Evolutionary conservation across 2,329 filamentous ascomycete genomes (phyloP).

Genomic region (Venturia asperata): DNA sequence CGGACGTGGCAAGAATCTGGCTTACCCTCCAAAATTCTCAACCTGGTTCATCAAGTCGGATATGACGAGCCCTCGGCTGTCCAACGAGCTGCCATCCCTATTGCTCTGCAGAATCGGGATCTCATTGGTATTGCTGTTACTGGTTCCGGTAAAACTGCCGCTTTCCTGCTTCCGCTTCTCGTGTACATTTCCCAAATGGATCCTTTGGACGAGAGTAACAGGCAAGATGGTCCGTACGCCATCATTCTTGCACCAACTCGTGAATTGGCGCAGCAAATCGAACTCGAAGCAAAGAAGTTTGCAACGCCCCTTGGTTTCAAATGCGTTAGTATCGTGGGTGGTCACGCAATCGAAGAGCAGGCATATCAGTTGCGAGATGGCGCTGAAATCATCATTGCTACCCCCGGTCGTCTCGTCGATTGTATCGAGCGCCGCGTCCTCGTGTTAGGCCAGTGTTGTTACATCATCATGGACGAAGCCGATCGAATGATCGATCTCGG

Average conservation of each 20-base stretch:
- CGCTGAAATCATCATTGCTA: constrained; percentile 97
- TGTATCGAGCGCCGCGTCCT: constrained; percentile 90
- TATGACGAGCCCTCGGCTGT: constrained; percentile 90
- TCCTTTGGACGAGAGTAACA: constrained; percentile 65
- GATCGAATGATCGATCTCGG: constrained; percentile 98
- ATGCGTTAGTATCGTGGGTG: constrained; percentile 95
- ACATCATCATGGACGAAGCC: constrained; percentile 98
- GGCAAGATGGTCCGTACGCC: constrained; percentile 94
- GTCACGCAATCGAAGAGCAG: constrained; percentile 90
- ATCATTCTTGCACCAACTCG: constrained; percentile 93
- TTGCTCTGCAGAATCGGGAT: constrained; percentile 85
- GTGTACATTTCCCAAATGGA: constrained; percentile 92
- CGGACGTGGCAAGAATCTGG: constrained; percentile 83
- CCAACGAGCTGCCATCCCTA: constrained; percentile 89
- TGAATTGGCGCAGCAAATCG: constrained; percentile 96
- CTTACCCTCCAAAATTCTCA: constrained; percentile 67
- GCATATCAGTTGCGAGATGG: constrained; percentile 83
- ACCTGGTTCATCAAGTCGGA: constrained; percentile 76
- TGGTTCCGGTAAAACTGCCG: constrained; percentile 95
- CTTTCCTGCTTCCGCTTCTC: constrained; percentile 84
- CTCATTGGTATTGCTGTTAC: constrained; percentile 98
- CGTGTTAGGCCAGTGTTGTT: constrained; percentile 93
- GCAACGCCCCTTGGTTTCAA: constrained; percentile 84
- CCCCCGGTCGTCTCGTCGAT: constrained; percentile 91
- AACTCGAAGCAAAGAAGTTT: constrained; percentile 88